Conservation (phyloP, 345 rosid species). For the Hypericum perforatum region DNA sequence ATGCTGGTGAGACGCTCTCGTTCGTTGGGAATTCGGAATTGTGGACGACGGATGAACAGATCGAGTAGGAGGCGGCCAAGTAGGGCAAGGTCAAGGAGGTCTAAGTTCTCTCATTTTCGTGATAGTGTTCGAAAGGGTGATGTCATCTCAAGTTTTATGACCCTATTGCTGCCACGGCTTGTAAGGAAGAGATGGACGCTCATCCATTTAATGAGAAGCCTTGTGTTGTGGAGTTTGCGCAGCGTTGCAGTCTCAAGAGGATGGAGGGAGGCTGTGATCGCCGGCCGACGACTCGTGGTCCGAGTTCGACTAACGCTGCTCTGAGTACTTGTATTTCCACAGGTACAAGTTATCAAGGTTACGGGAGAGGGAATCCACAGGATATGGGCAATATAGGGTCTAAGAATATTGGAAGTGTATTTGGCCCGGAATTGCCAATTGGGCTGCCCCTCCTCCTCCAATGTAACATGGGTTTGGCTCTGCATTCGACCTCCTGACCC, state of each 20-base stretch:
- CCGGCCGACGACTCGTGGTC: conserved; percentile 27
- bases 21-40: conserved; percentile 82
- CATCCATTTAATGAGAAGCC: conserved; percentile 58
- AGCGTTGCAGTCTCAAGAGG: conserved; percentile 51
- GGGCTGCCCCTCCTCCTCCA: conserved; percentile 51
- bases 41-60: conserved; percentile 89
- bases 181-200: conserved; percentile 77
- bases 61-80: conserved; percentile 52
- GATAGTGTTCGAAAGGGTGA: too few relatives aligned
- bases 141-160: conserved; percentile 83
- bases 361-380: conserved; percentile 64
- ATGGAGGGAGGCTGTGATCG: conserved; percentile 50
- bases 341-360: conserved; percentile 66
- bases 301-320: conserved; percentile 23
- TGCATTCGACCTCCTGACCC: conserved; percentile 60
- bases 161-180: conserved; percentile 48
- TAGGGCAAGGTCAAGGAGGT: conserved; percentile 70
- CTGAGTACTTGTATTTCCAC: too few relatives aligned
- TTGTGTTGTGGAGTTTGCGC: conserved; percentile 68
- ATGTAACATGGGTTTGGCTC: conserved; percentile 80
- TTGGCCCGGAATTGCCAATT: conserved; percentile 61
- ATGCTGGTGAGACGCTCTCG: conserved; percentile 37
- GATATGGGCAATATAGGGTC: conserved; percentile 68
- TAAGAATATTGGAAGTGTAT: conserved; percentile 53
- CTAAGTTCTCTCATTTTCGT: too few relatives aligned